Conservation (phyloP, 2,329 filamentous ascomycete genomes). For the Aschersonia sp. region DNA sequence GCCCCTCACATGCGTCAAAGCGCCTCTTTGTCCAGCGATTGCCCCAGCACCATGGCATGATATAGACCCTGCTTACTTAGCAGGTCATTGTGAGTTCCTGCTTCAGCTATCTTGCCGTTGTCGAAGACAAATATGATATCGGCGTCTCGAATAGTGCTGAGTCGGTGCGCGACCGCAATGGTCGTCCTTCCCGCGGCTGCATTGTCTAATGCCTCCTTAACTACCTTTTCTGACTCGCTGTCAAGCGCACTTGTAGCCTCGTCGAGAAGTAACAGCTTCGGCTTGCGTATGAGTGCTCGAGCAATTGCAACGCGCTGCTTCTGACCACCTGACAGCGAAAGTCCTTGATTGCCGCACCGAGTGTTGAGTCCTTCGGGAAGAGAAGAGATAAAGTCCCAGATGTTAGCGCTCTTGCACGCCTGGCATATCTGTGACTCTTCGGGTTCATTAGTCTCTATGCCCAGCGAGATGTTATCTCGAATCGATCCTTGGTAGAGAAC, state of each 20-base stretch:
- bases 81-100: conserved; percentile 63
- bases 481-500: conserved; percentile 90
- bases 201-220: conserved; percentile 67
- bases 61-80: conserved; percentile 59
- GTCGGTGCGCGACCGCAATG: conserved; percentile 82
- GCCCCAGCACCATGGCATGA: too few relatives aligned
- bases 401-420: conserved; percentile 65
- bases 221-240: conserved; percentile 63
- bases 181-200: conserved; percentile 78
- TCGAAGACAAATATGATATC: conserved; percentile 97
- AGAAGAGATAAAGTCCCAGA: conserved; percentile 81
- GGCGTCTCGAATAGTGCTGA: conserved; percentile 88
- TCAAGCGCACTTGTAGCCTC: conserved; percentile 71
- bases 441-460: conserved; percentile 47
- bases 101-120: conserved; percentile 71
- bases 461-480: conserved; percentile 75
- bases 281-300: conserved; percentile 74
- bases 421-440: conserved; percentile 62
- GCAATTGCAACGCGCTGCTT: conserved; percentile 94
- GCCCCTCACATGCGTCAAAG: too few relatives aligned
- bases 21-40: too few relatives aligned
- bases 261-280: conserved; percentile 72
- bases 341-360: conserved; percentile 74
- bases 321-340: conserved; percentile 76
- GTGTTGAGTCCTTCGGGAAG: conserved; percentile 86